A percentile compares a stretch with the other conserved stretches of the same genome.
phyloP scores from a whole-genome alignment of 805 yeast species.

The Isabelozyma rhagii region DNA sequence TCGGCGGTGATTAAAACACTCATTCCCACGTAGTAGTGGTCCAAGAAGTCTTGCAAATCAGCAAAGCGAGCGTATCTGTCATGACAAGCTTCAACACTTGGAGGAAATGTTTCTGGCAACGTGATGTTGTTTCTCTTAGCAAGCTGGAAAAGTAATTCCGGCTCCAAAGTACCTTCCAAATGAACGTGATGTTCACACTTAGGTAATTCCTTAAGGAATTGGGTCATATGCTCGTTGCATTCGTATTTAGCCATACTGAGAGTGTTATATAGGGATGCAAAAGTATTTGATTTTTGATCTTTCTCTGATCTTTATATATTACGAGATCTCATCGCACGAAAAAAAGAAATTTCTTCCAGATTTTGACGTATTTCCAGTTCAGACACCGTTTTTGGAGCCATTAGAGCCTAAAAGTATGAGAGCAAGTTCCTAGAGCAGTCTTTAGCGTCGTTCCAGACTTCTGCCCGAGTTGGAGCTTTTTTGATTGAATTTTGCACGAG shows the following conservation, averaged over 20 bases:
- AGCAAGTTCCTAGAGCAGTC: too few relatives aligned
- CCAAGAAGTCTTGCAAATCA: slow-evolving; percentile 73
- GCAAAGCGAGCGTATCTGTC: slow-evolving; percentile 59
- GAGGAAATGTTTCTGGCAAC: slow-evolving; percentile 64
- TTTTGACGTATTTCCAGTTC: not conserved
- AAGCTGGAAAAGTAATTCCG: slow-evolving; percentile 65
- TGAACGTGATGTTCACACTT: slow-evolving; percentile 88
- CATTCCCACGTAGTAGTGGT: slow-evolving; percentile 80
- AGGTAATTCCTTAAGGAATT: slow-evolving; percentile 66
- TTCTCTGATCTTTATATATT: not conserved
- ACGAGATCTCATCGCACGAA: not conserved
- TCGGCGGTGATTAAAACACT: slow-evolving; percentile 64
- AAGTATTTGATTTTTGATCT: too few relatives aligned
- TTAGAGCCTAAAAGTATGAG: too few relatives aligned
- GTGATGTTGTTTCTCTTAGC: slow-evolving; percentile 61
- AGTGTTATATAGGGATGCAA: too few relatives aligned
- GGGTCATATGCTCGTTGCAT: not conserved
- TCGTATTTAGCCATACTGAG: not conserved
- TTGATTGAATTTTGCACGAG: too few relatives aligned
- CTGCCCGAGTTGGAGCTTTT: too few relatives aligned
- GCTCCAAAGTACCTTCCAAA: slow-evolving; percentile 78
- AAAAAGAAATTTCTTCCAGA: not conserved
- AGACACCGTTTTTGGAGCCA: too few relatives aligned
- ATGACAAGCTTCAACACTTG: slow-evolving; percentile 52
- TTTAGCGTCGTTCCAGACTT: too few relatives aligned